Evolutionary conservation across 1,284 basidiomycete species (phyloP).

Genomic region (Prillingera fragicola): DNA sequence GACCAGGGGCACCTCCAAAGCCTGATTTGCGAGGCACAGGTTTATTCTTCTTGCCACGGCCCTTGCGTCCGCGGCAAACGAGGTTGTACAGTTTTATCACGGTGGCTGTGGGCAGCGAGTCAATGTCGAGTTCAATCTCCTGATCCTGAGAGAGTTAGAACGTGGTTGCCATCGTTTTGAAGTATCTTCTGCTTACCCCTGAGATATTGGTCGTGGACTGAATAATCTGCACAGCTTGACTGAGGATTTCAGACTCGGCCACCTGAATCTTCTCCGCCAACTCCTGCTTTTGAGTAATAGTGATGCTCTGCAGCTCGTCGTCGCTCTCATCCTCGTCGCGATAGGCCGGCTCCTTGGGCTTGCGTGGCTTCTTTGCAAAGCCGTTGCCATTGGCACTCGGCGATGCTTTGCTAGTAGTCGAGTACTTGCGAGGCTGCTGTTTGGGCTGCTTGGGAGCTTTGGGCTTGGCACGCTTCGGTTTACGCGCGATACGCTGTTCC

Average conservation of each 20-base stretch:
- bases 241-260: conserved; percentile 69
- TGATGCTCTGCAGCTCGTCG: conserved; percentile 49
- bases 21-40: conserved; percentile 45
- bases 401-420: conserved; percentile 29
- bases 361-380: conserved; percentile 34
- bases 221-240: conserved; percentile 84
- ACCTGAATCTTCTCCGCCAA: conserved; percentile 82
- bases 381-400: conserved; percentile 34
- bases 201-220: conserved; percentile 81
- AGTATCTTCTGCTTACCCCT: conserved; percentile 59
- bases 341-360: conserved; percentile 38
- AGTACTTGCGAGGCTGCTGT: conserved; percentile 51
- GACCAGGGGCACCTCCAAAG: conserved; percentile 75
- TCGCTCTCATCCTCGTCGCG: conserved; percentile 49
- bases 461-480: conserved; percentile 13
- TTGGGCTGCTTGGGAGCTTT: conserved; percentile 48
- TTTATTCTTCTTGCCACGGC: conserved; percentile 25
- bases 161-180: background rate
- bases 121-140: conserved; percentile 95
- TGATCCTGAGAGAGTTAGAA: conserved; percentile 66
- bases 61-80: conserved; percentile 59
- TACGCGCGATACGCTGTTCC: conserved; percentile 22
- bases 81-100: conserved; percentile 89
- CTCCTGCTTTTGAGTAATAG: conserved; percentile 93
- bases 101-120: conserved; percentile 72